Percentiles rank a stretch among this genome's conserved stretches.
Evolutionary conservation across 768 basidiomycete species (phyloP).

Genomic region (Gelatoporia subvermispora): DNA sequence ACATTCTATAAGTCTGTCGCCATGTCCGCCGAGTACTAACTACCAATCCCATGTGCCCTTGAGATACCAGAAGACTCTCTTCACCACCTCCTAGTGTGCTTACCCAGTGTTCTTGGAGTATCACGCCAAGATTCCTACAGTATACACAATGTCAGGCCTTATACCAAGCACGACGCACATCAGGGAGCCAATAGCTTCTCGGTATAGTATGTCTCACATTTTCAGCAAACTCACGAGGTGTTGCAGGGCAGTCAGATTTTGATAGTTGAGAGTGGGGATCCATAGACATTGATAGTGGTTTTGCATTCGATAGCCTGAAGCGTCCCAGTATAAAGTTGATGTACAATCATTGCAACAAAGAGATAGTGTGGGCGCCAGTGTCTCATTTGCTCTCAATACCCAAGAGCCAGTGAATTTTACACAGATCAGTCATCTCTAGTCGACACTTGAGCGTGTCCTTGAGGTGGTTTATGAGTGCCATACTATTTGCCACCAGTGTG

Average conservation of each 20-base stretch:
- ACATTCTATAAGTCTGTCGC: no score
- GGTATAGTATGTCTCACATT: slow-evolving; percentile 23
- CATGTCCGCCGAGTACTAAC: no score
- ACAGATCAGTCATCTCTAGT: slow-evolving; percentile 33
- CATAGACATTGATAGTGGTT: slow-evolving; percentile 14
- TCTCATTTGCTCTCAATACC: slow-evolving; percentile 34
- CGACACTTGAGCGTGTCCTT: slow-evolving; percentile 21
- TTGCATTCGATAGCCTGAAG: slow-evolving; percentile 9
- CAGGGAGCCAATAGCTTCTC: slow-evolving; percentile 18
- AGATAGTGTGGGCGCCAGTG: slow-evolving; percentile 8
- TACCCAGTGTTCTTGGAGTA: slow-evolving; percentile 15
- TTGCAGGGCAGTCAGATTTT: neutral
- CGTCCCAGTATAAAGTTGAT: slow-evolving; percentile 12
- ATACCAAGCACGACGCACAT: slow-evolving; percentile 22
- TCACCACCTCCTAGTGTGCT: slow-evolving; percentile 20
- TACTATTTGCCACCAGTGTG: slow-evolving; percentile 4
- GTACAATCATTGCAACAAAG: slow-evolving; percentile 12
- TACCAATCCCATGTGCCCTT: no score
- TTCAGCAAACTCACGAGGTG: neutral
- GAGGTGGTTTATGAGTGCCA: slow-evolving; percentile 24
- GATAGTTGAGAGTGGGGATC: slow-evolving; percentile 4
- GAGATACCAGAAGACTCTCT: no score
- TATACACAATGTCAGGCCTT: slow-evolving; percentile 13
- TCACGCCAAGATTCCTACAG: slow-evolving; percentile 19
- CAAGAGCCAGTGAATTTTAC: slow-evolving; percentile 25